phyloP scores from a whole-genome alignment of 768 basidiomycete species.

The Guyanaporus albipodus region DNA sequence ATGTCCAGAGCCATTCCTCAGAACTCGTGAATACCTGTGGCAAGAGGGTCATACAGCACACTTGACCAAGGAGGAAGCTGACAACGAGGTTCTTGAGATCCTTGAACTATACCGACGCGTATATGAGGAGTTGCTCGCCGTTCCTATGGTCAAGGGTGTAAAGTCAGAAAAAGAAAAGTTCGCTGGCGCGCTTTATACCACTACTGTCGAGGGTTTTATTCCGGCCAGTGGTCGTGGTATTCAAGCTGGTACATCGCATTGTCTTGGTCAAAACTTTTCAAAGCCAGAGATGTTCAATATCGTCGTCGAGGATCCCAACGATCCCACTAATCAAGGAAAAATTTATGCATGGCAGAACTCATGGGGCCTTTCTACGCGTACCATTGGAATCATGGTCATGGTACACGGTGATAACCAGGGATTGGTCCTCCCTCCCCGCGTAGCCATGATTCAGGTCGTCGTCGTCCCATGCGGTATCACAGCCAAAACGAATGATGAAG shows the following conservation, averaged over 20 bases:
- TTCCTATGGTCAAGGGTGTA: conserved; percentile 94
- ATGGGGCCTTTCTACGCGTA: conserved; percentile 95
- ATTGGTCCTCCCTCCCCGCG: conserved; percentile 93
- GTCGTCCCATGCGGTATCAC: conserved; percentile 93
- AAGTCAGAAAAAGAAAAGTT: conserved; percentile 99
- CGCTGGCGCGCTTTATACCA: conserved; percentile 96
- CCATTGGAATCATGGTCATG: conserved; percentile 99
- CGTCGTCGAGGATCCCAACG: conserved; percentile 89
- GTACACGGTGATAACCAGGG: conserved; percentile 98
- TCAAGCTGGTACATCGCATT: conserved; percentile 96
- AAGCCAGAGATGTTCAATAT: conserved; percentile 97
- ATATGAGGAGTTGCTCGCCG: conserved; percentile 95
- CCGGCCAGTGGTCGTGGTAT: conserved; percentile 97
- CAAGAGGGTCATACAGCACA: conserved; percentile 99
- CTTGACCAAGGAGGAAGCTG: conserved; percentile 86
- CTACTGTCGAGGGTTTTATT: conserved; percentile 97
- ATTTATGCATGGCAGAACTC: conserved; percentile 95
- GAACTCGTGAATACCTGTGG: conserved; percentile 99
- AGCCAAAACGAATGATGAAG: conserved; percentile 70
- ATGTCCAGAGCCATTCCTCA: conserved; percentile 88
- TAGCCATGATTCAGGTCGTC: conserved; percentile 88
- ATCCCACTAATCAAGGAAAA: conserved; percentile 62
- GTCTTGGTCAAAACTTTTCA: conserved; percentile 98
- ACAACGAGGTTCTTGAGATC: conserved; percentile 86
- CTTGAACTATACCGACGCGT: conserved; percentile 94